Evolutionary conservation across 2,329 filamentous ascomycete genomes (phyloP), one percentile per base, ranked within the genome.

Genomic region (Cryphonectria nitschkei): DNA sequence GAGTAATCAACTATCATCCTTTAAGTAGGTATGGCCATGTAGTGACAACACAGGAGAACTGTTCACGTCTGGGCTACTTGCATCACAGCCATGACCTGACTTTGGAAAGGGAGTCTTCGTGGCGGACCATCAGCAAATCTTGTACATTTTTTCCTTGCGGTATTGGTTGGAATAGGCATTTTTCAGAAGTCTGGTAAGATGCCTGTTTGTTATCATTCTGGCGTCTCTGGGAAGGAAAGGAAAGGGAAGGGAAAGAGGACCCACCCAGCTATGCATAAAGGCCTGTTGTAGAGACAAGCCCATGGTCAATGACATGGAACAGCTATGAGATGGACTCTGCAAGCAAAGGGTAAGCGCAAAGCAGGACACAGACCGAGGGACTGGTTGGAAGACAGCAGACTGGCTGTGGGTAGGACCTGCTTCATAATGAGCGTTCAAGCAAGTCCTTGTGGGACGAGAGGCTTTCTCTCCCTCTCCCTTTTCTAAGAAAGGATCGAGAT

Each of bases 111-210:
- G 41, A 58, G 60, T 58, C 56, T 54, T 64, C 43, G 43, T 66
- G 46, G 56, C 43, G 58, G 56, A 46, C 54, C 37, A 29, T 63
- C 67, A 68, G 26, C 43, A 60, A 62, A 71, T 72, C 66, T 68
- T 72, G 71, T 71, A 71, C 64, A 72, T 72, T 72, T 69, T 68
- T 65, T 39, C 67, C 65, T 61, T 60, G 39, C 56, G 43, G 56
- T 61, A 68, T 63, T 16, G 66, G 39, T 71, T 71, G 62, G 56
- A 71, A 60, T 65, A 67, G 69, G 71, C 66, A 69, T 72, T 72
- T 58, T 29, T 63, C 56, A 61, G 69, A 66, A 41, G 32, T 56
- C 22, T 41, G 52, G 43, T 39, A 71, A 71, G 19, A 39, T 52
- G 46, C 54, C 63, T 65, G 13, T 22, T 9, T 29, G n/a, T 46